Evolutionary conservation across 495 filamentous ascomycete species (phyloP).

Genomic region (Cercophora newfieldiana): DNA sequence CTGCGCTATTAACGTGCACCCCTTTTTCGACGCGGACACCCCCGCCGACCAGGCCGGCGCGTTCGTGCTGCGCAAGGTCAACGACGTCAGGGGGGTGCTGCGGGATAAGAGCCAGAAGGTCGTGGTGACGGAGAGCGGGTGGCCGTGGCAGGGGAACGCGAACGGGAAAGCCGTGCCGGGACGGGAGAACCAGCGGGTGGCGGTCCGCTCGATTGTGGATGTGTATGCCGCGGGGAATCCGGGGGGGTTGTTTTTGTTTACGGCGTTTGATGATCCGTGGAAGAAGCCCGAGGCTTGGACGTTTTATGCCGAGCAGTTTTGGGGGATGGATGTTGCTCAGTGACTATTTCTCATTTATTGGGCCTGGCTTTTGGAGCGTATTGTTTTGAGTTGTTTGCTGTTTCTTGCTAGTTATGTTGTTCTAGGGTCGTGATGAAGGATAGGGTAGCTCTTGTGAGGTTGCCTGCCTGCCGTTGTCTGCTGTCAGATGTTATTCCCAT

Average conservation of each 20-base stretch:
- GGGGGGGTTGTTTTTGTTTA: slow-evolving; percentile 65
- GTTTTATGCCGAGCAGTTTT: slow-evolving; percentile 70
- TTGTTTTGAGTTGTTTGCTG: too few relatives aligned
- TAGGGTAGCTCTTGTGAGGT: background rate
- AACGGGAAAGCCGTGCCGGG: slow-evolving; percentile 68
- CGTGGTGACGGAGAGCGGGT: slow-evolving; percentile 74
- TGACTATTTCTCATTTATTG: background rate
- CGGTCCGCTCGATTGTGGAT: slow-evolving; percentile 61
- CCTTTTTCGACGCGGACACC: slow-evolving; percentile 74
- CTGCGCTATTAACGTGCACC: slow-evolving; percentile 77
- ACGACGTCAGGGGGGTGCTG: slow-evolving; percentile 37
- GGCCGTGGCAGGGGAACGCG: slow-evolving; percentile 66
- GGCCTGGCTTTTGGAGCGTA: too few relatives aligned
- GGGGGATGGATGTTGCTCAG: slow-evolving; percentile 54
- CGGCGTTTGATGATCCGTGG: slow-evolving; percentile 75
- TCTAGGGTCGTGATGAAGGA: too few relatives aligned
- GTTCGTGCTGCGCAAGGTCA: slow-evolving; percentile 61
- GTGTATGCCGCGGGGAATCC: slow-evolving; percentile 46
- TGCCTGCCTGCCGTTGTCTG: too few relatives aligned
- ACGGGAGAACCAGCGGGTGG: slow-evolving; percentile 59
- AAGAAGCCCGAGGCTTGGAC: slow-evolving; percentile 66
- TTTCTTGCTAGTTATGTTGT: too few relatives aligned
- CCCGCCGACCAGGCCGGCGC: slow-evolving; percentile 58
- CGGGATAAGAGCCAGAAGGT: slow-evolving; percentile 37
- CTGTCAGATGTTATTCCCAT: background rate